phyloP scores from a whole-genome alignment of 352 stramenopile genomes.

The Pilasporangium apinafurcum region DNA sequence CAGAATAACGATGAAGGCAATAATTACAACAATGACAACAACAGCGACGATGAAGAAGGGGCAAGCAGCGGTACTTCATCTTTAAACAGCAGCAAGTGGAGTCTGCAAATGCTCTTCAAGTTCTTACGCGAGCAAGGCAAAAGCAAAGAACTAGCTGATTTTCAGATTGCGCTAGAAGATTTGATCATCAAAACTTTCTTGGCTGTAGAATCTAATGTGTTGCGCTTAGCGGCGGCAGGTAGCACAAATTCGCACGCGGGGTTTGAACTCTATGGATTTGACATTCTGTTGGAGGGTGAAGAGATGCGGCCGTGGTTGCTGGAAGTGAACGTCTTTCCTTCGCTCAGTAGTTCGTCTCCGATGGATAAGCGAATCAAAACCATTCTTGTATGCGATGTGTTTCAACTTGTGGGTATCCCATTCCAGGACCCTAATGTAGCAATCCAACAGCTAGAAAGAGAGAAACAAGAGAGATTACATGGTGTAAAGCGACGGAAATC shows the following conservation, averaged over 20 bases:
- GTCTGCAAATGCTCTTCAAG: slow-evolving; percentile 47
- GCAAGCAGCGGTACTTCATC: too few species aligned
- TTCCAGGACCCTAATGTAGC: slow-evolving; percentile 32
- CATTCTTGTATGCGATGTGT: slow-evolving; percentile 82
- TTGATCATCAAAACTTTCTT: slow-evolving; percentile 89
- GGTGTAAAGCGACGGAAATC: too few species aligned
- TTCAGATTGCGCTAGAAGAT: slow-evolving; percentile 51
- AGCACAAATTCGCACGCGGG: slow-evolving; percentile 20
- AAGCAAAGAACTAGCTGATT: slow-evolving; percentile 19
- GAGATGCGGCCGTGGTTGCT: slow-evolving; percentile 80
- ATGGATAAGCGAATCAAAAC: slow-evolving; percentile 90
- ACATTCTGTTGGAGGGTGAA: slow-evolving; percentile 76
- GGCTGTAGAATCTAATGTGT: slow-evolving; percentile 74
- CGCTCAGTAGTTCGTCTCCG: slow-evolving; percentile 74
- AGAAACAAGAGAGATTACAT: slow-evolving; percentile 42
- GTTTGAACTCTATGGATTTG: slow-evolving; percentile 89
- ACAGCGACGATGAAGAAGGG: slow-evolving; percentile 26
- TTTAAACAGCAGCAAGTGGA: slow-evolving; percentile 90
- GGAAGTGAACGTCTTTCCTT: slow-evolving; percentile 89
- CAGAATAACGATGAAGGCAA: slow-evolving; percentile 55
- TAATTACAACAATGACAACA: too few species aligned
- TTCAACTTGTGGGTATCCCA: slow-evolving; percentile 68
- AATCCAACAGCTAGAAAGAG: slow-evolving; percentile 25
- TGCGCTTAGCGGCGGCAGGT: slow-evolving; percentile 17
- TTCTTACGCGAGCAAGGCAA: slow-evolving; percentile 35